A percentile compares a stretch with the other conserved stretches of the same genome.
These are phyloP conservation scores for Scheffersomyces lignicola DNA, from an alignment of 1,139 yeast genomes.

Conservation along the genomic window DNA sequence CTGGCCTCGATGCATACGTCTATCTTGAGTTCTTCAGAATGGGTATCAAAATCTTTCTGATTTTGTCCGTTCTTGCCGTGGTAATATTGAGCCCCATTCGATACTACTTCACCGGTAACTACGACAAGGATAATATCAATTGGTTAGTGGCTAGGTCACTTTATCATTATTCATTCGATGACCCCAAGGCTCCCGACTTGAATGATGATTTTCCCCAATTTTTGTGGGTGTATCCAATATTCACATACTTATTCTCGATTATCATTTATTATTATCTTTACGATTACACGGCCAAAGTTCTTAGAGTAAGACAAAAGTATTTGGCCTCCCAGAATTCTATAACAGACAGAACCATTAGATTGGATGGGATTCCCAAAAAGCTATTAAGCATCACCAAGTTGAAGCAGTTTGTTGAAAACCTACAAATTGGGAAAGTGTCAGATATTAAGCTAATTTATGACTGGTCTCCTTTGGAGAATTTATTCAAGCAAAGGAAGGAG, in stretches of 20 bases:
- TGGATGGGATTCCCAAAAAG: constrained; percentile 75
- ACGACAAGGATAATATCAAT: constrained; percentile 38
- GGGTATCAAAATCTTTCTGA: constrained; percentile 42
- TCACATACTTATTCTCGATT: constrained; percentile 81
- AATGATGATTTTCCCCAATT: constrained; percentile 32
- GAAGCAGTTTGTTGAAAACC: constrained; percentile 55
- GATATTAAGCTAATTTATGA: constrained; percentile 57
- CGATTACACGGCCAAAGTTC: constrained; percentile 69
- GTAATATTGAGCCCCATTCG: constrained; percentile 44
- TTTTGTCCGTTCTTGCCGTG: constrained; percentile 39
- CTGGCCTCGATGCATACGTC: constrained; percentile 50
- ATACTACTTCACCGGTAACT: constrained; percentile 46
- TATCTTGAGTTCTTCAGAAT: constrained; percentile 45
- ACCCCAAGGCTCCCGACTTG: constrained; percentile 19
- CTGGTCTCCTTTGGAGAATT: constrained; percentile 48
- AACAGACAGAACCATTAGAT: constrained; percentile 86
- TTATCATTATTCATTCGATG: background rate
- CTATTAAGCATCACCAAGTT: constrained; percentile 43
- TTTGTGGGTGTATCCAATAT: constrained; percentile 80
- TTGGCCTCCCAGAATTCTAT: constrained; percentile 87
- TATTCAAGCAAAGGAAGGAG: constrained; percentile 36
- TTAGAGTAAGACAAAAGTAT: constrained; percentile 75
- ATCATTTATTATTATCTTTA: constrained; percentile 63
- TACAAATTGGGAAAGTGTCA: constrained; percentile 61
- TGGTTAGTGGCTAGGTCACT: constrained; percentile 9